These are phyloP conservation scores for Solanum tarijense DNA, from an alignment of 257 asterid genomes.

Conservation along the genomic window DNA sequence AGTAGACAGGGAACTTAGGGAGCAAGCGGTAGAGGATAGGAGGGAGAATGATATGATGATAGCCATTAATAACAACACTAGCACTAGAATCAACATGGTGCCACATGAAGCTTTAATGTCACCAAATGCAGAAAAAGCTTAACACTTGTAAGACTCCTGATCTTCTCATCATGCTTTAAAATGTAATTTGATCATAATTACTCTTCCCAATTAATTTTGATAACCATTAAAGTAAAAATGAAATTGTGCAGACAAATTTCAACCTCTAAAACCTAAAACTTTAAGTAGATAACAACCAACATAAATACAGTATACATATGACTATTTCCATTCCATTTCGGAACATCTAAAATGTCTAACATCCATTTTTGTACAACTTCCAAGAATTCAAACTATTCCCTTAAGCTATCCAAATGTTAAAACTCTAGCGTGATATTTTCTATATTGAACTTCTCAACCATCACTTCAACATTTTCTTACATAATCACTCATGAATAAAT, in stretches of 20 bases:
- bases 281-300: background rate
- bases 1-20: background rate
- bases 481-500: background rate
- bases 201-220: background rate
- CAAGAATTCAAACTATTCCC: background rate
- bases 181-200: background rate
- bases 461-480: background rate
- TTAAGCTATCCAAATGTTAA: background rate
- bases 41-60: background rate
- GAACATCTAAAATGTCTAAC: background rate
- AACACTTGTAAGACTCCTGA: background rate
- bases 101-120: background rate
- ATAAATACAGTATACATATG: background rate
- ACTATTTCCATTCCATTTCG: background rate
- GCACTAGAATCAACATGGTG: background rate
- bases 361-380: background rate
- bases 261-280: background rate
- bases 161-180: background rate
- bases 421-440: background rate
- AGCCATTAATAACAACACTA: background rate
- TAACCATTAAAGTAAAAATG: background rate
- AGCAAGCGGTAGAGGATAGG: background rate
- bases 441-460: background rate
- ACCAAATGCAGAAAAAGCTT: background rate
- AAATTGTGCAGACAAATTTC: background rate